Percentiles rank a stretch among this genome's conserved stretches.
phyloP scores from a whole-genome alignment of 192 early-diverging fungal species.

The Phycomyces blakesleeanus region DNA sequence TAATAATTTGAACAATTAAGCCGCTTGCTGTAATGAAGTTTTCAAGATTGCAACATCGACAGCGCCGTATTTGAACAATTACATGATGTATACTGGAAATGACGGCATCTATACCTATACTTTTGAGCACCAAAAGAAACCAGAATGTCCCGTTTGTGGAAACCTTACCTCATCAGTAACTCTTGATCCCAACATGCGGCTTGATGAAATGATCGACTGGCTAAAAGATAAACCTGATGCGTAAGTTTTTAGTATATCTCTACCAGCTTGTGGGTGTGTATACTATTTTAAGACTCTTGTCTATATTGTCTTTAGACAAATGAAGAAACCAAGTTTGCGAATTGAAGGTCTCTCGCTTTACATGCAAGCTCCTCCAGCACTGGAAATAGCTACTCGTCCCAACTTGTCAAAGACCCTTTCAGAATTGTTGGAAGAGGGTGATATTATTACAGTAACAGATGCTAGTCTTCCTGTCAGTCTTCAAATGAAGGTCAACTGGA shows the following conservation, averaged over 20 bases:
- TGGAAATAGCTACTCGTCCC: conserved; percentile 79
- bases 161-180: conserved; percentile 48
- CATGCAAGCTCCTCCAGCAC: conserved; percentile 77
- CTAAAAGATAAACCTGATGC: conserved; percentile 70
- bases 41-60: conserved; percentile 85
- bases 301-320: conserved; percentile 53
- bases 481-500: conserved; percentile 33
- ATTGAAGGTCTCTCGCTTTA: conserved; percentile 62
- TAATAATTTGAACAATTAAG: conserved; percentile 47
- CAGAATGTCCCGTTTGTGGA: conserved; percentile 92
- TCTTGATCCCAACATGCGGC: conserved; percentile 48
- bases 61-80: conserved; percentile 82
- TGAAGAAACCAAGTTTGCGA: conserved; percentile 79
- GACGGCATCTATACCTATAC: conserved; percentile 88
- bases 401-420: conserved; percentile 73
- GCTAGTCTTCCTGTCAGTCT: conserved; percentile 59
- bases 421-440: conserved; percentile 63
- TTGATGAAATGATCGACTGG: conserved; percentile 81
- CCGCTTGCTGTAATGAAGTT: conserved; percentile 91
- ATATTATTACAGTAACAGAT: conserved; percentile 83
- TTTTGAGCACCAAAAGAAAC: conserved; percentile 76
- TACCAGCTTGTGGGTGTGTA: not conserved
- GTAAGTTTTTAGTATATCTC: conserved; percentile 40
- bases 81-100: conserved; percentile 96
- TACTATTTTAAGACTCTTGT: conserved; percentile 1